These are phyloP conservation scores for Helotiales sp. DNA, from an alignment of 2,329 filamentous ascomycete genomes.

Conservation along the genomic window DNA sequence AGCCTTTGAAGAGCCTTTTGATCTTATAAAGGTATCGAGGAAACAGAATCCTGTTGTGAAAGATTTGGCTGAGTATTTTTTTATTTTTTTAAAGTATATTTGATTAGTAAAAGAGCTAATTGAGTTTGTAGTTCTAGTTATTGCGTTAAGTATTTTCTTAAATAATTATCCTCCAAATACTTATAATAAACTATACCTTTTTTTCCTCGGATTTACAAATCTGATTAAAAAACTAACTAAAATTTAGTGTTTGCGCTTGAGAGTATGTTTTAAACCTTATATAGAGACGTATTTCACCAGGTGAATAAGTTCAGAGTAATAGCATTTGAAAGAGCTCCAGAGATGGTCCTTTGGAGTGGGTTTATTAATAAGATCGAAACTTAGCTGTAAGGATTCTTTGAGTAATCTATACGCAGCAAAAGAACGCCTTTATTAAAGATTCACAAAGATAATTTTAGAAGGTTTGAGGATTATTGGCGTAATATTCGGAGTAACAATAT, in stretches of 20 bases:
- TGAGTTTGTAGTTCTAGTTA: slow-evolving; percentile 36
- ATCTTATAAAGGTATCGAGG: slow-evolving; percentile 35
- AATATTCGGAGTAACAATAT: slow-evolving; percentile 4
- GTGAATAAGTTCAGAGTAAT: slow-evolving; percentile 13
- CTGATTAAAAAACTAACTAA: too few relatives aligned
- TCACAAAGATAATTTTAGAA: not conserved
- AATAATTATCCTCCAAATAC: slow-evolving; percentile 37
- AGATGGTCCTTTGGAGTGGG: not conserved
- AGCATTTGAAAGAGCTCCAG: slow-evolving; percentile 1
- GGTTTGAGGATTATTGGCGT: not conserved
- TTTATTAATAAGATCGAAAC: slow-evolving; percentile 2
- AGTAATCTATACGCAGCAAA: not conserved
- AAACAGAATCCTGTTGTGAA: slow-evolving; percentile 31
- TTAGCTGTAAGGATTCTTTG: not conserved
- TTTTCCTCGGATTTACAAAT: too few relatives aligned
- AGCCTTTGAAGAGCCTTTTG: slow-evolving; percentile 28
- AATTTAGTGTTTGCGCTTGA: slow-evolving; percentile 19
- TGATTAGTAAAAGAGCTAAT: slow-evolving; percentile 30
- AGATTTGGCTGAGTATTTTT: slow-evolving; percentile 34
- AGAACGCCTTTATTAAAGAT: not conserved
- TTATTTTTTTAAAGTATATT: slow-evolving; percentile 33
- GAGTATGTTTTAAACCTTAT: slow-evolving; percentile 20
- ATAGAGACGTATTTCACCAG: slow-evolving; percentile 11
- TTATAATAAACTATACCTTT: slow-evolving; percentile 29
- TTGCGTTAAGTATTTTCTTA: slow-evolving; percentile 37